Conservation (phyloP, 106 monocot species). For the Cymbidium sinense region DNA sequence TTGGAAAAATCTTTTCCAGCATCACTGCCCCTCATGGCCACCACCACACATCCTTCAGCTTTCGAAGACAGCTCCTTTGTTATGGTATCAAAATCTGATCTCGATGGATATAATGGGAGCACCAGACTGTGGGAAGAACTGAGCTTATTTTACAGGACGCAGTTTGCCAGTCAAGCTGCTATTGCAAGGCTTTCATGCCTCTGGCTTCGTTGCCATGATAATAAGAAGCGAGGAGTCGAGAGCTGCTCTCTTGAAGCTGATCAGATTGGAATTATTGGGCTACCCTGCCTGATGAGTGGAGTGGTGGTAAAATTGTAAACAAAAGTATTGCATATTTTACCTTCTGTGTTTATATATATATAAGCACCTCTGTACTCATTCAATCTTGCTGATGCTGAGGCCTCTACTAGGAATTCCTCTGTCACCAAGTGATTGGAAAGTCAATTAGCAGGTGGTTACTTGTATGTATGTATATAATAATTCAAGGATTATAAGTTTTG, state of each 20-base stretch:
- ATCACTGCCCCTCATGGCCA: constrained; percentile 18
- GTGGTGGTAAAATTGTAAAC: constrained; percentile 46
- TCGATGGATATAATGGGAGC: constrained; percentile 47
- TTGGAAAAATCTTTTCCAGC: constrained; percentile 20
- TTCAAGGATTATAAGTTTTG: neutral
- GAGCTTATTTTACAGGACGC: constrained; percentile 56
- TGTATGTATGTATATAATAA: neutral
- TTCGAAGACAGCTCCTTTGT: constrained; percentile 75
- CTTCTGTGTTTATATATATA: neutral
- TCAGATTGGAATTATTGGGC: constrained; percentile 18
- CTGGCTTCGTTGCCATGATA: constrained; percentile 29
- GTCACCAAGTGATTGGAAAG: neutral
- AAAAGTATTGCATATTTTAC: neutral
- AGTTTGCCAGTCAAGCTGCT: constrained; percentile 66
- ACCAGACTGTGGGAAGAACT: constrained; percentile 53
- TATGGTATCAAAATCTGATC: constrained; percentile 62
- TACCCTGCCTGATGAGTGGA: constrained; percentile 31
- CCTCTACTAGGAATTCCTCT: neutral
- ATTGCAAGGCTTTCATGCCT: constrained; percentile 57
- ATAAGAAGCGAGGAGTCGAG: constrained; percentile 26
- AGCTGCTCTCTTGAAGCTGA: constrained; percentile 56
- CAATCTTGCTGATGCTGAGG: neutral
- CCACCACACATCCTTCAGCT: constrained; percentile 19
- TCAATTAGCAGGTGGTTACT: neutral
- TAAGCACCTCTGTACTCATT: neutral